Base-by-base conservation (phyloP, 805 yeast genomes). In the Komagataella phaffii region DNA sequence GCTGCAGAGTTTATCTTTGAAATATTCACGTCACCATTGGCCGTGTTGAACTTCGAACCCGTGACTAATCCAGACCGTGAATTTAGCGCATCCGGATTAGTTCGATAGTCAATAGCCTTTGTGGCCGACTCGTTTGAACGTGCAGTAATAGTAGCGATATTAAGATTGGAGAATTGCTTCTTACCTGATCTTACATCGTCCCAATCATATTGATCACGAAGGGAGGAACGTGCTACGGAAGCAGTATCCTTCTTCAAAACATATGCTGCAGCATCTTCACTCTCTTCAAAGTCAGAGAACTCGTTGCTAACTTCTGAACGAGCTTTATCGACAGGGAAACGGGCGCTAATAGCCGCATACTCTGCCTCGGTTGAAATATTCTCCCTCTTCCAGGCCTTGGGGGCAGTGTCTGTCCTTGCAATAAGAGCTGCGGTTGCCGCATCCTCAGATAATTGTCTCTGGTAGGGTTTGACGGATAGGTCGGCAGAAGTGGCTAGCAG, bases 401-500 rank as follows among this genome's bases (percentile, higher is more conserved):
- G 74, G 49, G 74, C 70, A 17, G 75, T 71, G 56, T 68, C 73
- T n/a, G 66, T 64, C 56, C 67, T 72, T 6, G 76, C 77, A 54
- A 69, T 61, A 7, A 72, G 59, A 2, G 88, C 88, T 49, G 88
- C 88, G 21, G 76, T 74, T 45, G 83, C 85, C 14, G 87, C 87
- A 51, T 79, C 87, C 6, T 82, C 72, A 17, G 81, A 75, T 12
- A 75, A 63, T 43, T 66, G 67, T 54, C 90, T 69, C 63, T 79
- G 82, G 63, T 83, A 85, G 12, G 88, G 80, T 55, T 75, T 77
- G 44, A 83, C 77, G 2, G 80, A 73, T 47, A 81, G 71, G 63
- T 81, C 85, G 2, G 85, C 67, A 10, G 81, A 76, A 6, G 86
- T 77, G 2, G 93, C 95, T 55, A 84, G 70, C 51, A 83, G 68